phyloP scores from a whole-genome alignment of 306 rosid species.

The Glycine soja region DNA sequence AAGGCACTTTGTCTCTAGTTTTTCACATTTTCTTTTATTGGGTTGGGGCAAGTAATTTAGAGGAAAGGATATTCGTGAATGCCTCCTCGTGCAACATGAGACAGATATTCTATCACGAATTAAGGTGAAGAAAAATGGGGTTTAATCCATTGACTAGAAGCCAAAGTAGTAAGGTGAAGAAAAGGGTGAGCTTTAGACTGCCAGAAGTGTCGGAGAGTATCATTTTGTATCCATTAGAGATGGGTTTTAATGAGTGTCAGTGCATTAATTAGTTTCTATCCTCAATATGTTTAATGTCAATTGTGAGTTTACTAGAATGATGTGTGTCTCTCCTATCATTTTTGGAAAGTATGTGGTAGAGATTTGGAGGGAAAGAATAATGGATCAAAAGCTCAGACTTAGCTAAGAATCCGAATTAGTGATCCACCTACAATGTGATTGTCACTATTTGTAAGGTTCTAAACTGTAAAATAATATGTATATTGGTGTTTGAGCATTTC shows the following conservation, averaged over 20 bases:
- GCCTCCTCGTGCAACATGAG: too few species aligned
- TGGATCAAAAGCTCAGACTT: neutral
- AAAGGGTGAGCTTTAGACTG: constrained; percentile 55
- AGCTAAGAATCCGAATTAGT: neutral
- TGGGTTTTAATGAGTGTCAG: constrained; percentile 12
- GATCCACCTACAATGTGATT: constrained; percentile 4
- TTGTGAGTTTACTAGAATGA: neutral
- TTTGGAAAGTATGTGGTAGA: neutral
- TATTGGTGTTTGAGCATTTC: neutral
- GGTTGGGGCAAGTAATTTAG: too few species aligned
- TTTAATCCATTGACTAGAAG: constrained; percentile 41
- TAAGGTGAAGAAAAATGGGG: too few species aligned
- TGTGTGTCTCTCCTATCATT: neutral
- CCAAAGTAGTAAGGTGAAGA: constrained; percentile 51
- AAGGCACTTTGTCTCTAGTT: too few species aligned
- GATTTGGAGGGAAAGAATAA: neutral
- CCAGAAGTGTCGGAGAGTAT: constrained; percentile 64
- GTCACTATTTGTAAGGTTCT: neutral
- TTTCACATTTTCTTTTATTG: too few species aligned
- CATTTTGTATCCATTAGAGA: constrained; percentile 48
- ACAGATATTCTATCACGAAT: too few species aligned
- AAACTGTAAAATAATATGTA: neutral
- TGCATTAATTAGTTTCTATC: neutral
- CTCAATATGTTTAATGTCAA: neutral
- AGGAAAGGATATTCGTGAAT: too few species aligned